These are phyloP conservation scores for Exophiala lecanii-corni DNA, from an alignment of 2,329 filamentous ascomycete species.

Conservation along the genomic window DNA sequence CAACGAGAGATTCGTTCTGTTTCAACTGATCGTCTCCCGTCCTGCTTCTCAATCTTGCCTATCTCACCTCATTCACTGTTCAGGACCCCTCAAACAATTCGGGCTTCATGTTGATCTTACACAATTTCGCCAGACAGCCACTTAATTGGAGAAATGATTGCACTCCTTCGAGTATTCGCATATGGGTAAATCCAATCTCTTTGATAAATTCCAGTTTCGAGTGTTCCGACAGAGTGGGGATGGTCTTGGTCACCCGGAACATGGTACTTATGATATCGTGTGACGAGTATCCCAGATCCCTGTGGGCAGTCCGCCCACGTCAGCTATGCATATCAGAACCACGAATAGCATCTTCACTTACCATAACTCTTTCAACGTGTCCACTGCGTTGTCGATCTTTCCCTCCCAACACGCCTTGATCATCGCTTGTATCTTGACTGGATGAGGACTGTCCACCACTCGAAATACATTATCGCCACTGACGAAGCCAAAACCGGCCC, in stretches of 20 bases:
- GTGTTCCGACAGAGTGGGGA: conserved; percentile 86
- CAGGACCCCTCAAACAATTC: conserved; percentile 61
- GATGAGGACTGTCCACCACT: conserved; percentile 94
- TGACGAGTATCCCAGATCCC: conserved; percentile 87
- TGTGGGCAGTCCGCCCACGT: conserved; percentile 25
- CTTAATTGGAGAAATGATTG: conserved; percentile 92
- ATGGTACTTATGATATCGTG: conserved; percentile 99
- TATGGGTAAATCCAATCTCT: conserved; percentile 98
- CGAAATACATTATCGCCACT: conserved; percentile 97
- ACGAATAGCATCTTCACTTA: conserved; percentile 34
- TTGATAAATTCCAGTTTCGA: conserved; percentile 96
- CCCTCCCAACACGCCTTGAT: conserved; percentile 94
- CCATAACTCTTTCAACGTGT: conserved; percentile 86
- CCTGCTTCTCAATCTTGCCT: neutral
- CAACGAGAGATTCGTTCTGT: neutral
- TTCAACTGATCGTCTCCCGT: no score
- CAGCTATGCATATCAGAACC: neutral
- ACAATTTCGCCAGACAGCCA: conserved; percentile 84
- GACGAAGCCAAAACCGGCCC: conserved; percentile 93
- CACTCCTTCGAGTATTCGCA: conserved; percentile 97
- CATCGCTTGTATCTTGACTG: conserved; percentile 98
- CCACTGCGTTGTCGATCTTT: conserved; percentile 81
- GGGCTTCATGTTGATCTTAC: conserved; percentile 95
- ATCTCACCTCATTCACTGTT: neutral
- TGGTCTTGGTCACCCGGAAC: conserved; percentile 97